Evolutionary conservation across 768 basidiomycete species (phyloP), one percentile per base, ranked within the genome.

Genomic region (Pisolithus orientalis): DNA sequence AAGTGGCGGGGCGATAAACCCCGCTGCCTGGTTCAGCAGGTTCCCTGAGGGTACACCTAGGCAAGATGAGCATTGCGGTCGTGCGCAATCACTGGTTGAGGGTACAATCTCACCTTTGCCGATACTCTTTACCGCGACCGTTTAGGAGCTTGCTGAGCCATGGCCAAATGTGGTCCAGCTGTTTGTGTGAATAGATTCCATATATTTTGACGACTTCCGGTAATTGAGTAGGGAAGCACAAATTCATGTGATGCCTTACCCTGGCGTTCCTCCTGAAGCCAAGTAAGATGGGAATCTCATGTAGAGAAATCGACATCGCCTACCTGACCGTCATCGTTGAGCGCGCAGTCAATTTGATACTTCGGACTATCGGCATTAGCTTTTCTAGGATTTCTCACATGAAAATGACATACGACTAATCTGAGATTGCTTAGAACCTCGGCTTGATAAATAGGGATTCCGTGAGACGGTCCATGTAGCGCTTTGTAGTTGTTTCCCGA

Each of bases 401-500:
- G 27, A n/a, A 31, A 24, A 45, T 31, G 13, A 75, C 73, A 28
- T 56, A 77, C 78, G 8, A 80, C 68, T n/a, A 80, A 54, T 34
- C 79, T 64, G 3, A 69, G 57, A 58, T 79, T 74, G 1, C 70
- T 56, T 6, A 74, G 75, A 72, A 84, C 79, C 61, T 82, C 83
- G 0, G 83, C 82, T 61, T 84, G 80, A 56, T 73, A 84, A 5
- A 84, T 73, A 0, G 82, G 79, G 13, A 83, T 64, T 4, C 75
- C 72, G 16, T 62, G 64, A 31, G 68, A 66, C 1, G 62, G 49
- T 1, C 75, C 73, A 7, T 66, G 76, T 29, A 84, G 65, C 6
- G 72, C 65, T 63, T 81, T 82, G 55, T 83, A 80, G 57, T 84
- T 84, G 56, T 82, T 77, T 24, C 72, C 70, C 2, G 82, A 83